A percentile compares a stretch with the other conserved stretches of the same genome.
phyloP scores from a whole-genome alignment of 2,329 filamentous ascomycete genomes.

The Zasmidium citrigriseum region DNA sequence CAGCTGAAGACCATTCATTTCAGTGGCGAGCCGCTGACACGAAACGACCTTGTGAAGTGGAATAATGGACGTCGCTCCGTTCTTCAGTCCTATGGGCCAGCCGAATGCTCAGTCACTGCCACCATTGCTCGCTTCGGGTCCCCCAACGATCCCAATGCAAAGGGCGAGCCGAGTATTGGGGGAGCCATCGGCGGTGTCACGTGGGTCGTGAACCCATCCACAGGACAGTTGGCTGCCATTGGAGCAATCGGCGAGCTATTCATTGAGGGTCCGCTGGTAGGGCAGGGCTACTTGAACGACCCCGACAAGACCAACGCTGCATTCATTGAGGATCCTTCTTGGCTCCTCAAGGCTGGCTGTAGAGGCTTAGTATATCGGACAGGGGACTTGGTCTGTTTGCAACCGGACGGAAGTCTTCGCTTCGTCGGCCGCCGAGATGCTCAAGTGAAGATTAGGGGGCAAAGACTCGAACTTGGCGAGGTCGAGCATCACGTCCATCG shows the following conservation, averaged over 20 bases:
- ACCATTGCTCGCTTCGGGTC: neutral
- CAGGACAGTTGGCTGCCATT: slow-evolving; percentile 38
- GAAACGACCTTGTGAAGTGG: slow-evolving; percentile 3
- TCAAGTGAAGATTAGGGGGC: slow-evolving; percentile 66
- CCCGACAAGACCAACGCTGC: slow-evolving; percentile 29
- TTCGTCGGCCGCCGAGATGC: slow-evolving; percentile 60
- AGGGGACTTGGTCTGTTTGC: slow-evolving; percentile 60
- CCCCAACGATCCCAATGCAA: too few species aligned
- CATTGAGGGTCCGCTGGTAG: slow-evolving; percentile 47
- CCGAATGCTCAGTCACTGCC: slow-evolving; percentile 9
- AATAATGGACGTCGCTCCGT: neutral
- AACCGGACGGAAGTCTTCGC: slow-evolving; percentile 45
- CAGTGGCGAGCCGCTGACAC: slow-evolving; percentile 7
- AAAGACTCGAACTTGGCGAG: slow-evolving; percentile 62
- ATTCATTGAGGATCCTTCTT: slow-evolving; percentile 33
- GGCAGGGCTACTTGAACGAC: slow-evolving; percentile 43
- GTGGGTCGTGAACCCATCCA: slow-evolving; percentile 34
- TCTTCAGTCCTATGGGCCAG: slow-evolving; percentile 11
- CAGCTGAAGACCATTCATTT: slow-evolving; percentile 8
- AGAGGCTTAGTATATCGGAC: slow-evolving; percentile 38
- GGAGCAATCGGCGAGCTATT: slow-evolving; percentile 51
- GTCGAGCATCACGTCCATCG: slow-evolving; percentile 41
- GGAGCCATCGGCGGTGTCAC: slow-evolving; percentile 27
- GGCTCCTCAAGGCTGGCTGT: slow-evolving; percentile 12
- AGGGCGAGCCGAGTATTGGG: slow-evolving; percentile 29